phyloP scores from a whole-genome alignment of 2,329 filamentous ascomycete species.

The Penicillium frequentans region DNA sequence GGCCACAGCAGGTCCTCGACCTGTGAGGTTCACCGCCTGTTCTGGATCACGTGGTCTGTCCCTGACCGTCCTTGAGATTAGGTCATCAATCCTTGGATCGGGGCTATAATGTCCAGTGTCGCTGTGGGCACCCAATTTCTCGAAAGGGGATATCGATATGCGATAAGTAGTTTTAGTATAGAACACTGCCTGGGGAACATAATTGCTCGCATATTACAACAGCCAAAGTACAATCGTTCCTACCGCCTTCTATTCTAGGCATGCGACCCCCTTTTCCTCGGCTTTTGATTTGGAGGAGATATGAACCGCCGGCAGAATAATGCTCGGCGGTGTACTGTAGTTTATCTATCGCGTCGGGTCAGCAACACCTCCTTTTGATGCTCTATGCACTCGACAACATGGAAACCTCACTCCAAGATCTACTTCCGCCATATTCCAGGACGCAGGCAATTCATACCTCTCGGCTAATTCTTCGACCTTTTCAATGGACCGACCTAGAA shows the following conservation, averaged over 20 bases:
- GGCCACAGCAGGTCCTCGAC: constrained; percentile 14
- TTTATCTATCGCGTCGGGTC: neutral
- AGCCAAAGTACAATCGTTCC: neutral
- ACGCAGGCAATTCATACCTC: neutral
- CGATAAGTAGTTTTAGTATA: no score
- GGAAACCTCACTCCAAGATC: neutral
- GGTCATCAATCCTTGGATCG: neutral
- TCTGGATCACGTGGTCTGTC: constrained; percentile 12
- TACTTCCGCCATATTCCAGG: neutral
- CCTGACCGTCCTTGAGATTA: neutral
- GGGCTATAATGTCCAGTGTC: neutral
- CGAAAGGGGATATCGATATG: no score
- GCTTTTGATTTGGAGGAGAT: neutral
- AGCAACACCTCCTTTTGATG: neutral
- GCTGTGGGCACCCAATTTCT: neutral
- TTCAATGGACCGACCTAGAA: neutral
- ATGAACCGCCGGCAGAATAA: neutral
- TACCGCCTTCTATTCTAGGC: neutral
- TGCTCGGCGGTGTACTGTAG: neutral
- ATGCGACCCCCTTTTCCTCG: neutral
- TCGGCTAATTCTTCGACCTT: neutral
- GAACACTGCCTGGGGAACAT: neutral
- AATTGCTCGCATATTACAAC: neutral
- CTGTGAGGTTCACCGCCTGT: constrained; percentile 22
- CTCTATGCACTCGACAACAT: neutral